Evolutionary conservation across 2,329 filamentous ascomycete species (phyloP).

Genomic region (Fusarium sp.): DNA sequence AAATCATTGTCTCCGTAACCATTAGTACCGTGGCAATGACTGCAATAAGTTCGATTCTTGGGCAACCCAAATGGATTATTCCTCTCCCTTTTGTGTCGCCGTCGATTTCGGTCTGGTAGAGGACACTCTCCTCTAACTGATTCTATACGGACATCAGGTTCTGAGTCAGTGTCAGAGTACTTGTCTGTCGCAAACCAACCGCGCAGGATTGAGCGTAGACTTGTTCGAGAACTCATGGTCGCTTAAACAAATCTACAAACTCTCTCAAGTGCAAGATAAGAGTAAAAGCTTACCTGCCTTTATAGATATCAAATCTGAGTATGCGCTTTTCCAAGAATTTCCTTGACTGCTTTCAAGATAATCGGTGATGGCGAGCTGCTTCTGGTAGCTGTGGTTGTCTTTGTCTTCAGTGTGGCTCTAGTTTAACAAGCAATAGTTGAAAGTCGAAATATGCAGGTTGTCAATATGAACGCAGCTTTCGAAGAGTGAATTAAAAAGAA

Average conservation of each 20-base stretch:
- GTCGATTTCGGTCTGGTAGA: background rate
- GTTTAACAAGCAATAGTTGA: background rate
- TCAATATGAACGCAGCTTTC: background rate
- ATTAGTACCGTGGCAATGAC: background rate
- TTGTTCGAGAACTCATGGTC: constrained; percentile 17
- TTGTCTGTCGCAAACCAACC: background rate
- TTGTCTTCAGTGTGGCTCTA: constrained; percentile 1
- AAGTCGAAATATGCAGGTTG: background rate
- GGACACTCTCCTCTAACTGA: background rate
- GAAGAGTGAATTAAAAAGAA: background rate
- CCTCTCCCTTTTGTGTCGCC: background rate
- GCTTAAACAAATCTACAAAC: background rate
- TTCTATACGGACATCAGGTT: background rate
- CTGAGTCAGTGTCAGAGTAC: constrained; percentile 18
- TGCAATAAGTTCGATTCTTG: background rate
- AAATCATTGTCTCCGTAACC: background rate
- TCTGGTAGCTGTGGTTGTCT: constrained; percentile 1
- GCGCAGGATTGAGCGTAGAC: constrained; percentile 21
- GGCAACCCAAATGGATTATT: background rate
- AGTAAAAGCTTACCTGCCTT: background rate
- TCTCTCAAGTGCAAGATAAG: background rate
- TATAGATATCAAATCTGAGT: background rate
- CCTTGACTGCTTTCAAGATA: background rate
- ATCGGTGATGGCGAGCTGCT: constrained; percentile 3
- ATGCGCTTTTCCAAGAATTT: background rate